phyloP scores from a whole-genome alignment of 192 early-diverging fungal species.

The Neocallimastix lanati region DNA sequence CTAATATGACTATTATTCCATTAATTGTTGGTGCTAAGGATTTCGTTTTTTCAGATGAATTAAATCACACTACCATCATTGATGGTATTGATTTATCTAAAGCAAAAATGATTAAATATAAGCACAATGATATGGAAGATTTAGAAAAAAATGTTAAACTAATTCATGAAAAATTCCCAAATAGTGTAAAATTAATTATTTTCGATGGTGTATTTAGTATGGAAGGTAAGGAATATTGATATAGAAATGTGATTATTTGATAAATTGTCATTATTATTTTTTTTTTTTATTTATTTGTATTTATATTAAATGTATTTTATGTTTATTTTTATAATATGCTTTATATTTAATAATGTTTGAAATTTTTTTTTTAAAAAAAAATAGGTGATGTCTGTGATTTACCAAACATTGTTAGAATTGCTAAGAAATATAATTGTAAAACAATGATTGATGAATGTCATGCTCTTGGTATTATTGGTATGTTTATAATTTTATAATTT shows the following conservation, averaged over 20 bases:
- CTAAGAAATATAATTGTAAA: background rate
- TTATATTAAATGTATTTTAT: too few relatives aligned
- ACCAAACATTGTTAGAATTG: background rate
- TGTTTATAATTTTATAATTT: background rate
- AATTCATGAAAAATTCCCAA: background rate
- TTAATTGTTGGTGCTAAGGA: background rate
- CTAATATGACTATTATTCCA: background rate
- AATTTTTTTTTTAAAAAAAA: too few relatives aligned
- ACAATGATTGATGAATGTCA: background rate
- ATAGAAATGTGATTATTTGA: too few relatives aligned
- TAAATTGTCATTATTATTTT: too few relatives aligned
- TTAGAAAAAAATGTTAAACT: background rate
- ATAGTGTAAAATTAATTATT: background rate
- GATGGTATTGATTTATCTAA: background rate
- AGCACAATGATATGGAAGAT: background rate
- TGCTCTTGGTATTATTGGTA: background rate
- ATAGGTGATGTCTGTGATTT: background rate
- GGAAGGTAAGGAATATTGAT: too few relatives aligned
- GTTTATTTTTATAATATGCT: too few relatives aligned
- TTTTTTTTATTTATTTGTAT: too few relatives aligned
- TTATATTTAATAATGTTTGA: too few relatives aligned
- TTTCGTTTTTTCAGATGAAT: background rate
- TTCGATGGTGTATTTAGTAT: background rate
- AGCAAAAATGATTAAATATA: background rate
- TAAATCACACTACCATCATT: background rate